phyloP scores from a whole-genome alignment of 2,329 filamentous ascomycete genomes.

The Aspergillus sp. region DNA sequence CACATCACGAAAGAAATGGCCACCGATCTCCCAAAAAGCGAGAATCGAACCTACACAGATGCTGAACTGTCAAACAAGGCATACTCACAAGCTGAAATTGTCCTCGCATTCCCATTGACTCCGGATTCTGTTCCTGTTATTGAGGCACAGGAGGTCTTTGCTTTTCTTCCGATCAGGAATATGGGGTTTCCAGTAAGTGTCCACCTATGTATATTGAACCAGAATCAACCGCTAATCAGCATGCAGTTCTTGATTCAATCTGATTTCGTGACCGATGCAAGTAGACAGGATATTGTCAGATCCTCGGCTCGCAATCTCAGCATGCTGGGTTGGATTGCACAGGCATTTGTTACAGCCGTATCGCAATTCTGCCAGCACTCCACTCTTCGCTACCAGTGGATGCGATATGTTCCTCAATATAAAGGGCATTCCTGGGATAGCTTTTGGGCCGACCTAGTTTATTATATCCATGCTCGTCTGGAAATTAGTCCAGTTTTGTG shows the following conservation, averaged over 20 bases:
- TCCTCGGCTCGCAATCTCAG: constrained; percentile 29
- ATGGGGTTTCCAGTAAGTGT: constrained; percentile 39
- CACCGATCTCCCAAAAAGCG: constrained; percentile 13
- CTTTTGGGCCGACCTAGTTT: constrained; percentile 4
- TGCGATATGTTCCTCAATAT: constrained; percentile 40
- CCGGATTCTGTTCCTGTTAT: constrained; percentile 27
- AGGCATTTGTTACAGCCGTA: constrained; percentile 37
- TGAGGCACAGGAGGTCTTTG: constrained; percentile 40
- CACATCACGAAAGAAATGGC: constrained; percentile 24
- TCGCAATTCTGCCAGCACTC: constrained; percentile 35
- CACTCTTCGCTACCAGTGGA: constrained; percentile 41
- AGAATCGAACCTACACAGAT: constrained; percentile 8
- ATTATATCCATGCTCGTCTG: neutral
- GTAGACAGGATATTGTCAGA: constrained; percentile 37
- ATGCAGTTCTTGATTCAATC: constrained; percentile 45
- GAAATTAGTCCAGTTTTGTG: neutral
- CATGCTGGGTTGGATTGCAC: constrained; percentile 32
- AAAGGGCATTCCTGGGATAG: neutral
- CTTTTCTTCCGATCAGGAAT: constrained; percentile 42
- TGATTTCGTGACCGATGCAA: constrained; percentile 47
- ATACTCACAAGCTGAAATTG: constrained; percentile 27
- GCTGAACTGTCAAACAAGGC: neutral
- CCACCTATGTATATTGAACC: neutral
- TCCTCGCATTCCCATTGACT: constrained; percentile 45
- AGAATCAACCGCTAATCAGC: constrained; percentile 2